phyloP scores from a whole-genome alignment of 257 asterid species.

The Vinca minor region DNA sequence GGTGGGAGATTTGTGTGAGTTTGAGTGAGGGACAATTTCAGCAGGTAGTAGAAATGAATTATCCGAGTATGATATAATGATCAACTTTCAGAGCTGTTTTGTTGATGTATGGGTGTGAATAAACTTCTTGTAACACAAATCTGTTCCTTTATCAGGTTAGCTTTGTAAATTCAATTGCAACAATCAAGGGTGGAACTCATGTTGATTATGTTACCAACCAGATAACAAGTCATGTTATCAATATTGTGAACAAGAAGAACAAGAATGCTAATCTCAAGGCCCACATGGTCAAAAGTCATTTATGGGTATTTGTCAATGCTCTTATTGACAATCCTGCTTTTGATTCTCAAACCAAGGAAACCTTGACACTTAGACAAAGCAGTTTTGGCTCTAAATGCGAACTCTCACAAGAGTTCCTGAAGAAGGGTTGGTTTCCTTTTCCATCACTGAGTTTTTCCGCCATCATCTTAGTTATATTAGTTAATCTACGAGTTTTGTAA shows the following conservation, averaged over 20 bases:
- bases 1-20: constrained; percentile 91
- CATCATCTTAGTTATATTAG: neutral
- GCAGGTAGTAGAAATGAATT: constrained; percentile 43
- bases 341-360: constrained; percentile 98
- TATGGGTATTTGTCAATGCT: constrained; percentile 97
- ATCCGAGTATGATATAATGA: neutral
- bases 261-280: constrained; percentile 66
- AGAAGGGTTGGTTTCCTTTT: constrained; percentile 48
- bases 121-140: neutral
- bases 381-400: constrained; percentile 93
- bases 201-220: constrained; percentile 86
- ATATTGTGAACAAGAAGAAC: constrained; percentile 65
- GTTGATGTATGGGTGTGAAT: neutral
- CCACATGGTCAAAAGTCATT: constrained; percentile 71
- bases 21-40: constrained; percentile 96
- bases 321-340: constrained; percentile 98
- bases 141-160: constrained; percentile 56
- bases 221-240: constrained; percentile 66
- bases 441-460: neutral
- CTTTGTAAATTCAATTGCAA: constrained; percentile 83
- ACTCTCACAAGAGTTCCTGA: constrained; percentile 62
- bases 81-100: neutral
- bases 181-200: constrained; percentile 98
- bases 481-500: neutral
- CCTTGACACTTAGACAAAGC: constrained; percentile 75